Evolutionary conservation across 2,329 filamentous ascomycete species (phyloP), one percentile per base, ranked within the genome.

Genomic region (Fusarium beomiforme): DNA sequence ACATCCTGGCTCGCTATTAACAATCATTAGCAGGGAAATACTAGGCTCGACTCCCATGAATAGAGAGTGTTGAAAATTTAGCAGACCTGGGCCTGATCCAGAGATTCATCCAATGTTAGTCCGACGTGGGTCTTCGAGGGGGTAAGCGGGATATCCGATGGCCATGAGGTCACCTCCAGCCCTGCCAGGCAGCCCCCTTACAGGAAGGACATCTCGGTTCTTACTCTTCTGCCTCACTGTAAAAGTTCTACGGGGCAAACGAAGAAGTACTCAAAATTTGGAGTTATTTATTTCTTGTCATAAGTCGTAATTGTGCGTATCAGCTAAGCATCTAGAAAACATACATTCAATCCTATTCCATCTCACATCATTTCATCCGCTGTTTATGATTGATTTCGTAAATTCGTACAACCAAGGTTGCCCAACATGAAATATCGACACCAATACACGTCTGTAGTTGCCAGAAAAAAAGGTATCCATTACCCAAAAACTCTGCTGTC

Each of bases 311-410:
- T 57, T 65, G 60, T 65, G 60, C 50, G 31, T 69, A 71, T 47
- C 64, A 57, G 56, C 41, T 55, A 66, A 69, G 31, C 59, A 71
- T 71, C 69, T 71, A 71, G 64, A 71, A 71, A 65, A 71, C 68
- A 57, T 71, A 17, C 67, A 55, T 71, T 56, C 69, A 49, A 56
- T 64, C 23, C 42, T 26, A 39, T 64, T 41, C 46, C 23, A 41
- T 54, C 42, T 50, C 37, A 19, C 34, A 44, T 57, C 46, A 50
- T 58, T 59, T 59, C 63, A 64, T 53, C 69, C 68, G 55, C 50
- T 71, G 56, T 69, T 51, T 71, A 50, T 71, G 69, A 71, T 61
- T 61, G 64, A 71, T 71, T 71, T 71, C 68, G 39, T 71, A 65
- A 71, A 55, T 69, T 72, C 69, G 50, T 71, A 55, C 68, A 71